Evolutionary conservation across 108 stramenopile genomes (phyloP).

Genomic region (Seminavis robusta): DNA sequence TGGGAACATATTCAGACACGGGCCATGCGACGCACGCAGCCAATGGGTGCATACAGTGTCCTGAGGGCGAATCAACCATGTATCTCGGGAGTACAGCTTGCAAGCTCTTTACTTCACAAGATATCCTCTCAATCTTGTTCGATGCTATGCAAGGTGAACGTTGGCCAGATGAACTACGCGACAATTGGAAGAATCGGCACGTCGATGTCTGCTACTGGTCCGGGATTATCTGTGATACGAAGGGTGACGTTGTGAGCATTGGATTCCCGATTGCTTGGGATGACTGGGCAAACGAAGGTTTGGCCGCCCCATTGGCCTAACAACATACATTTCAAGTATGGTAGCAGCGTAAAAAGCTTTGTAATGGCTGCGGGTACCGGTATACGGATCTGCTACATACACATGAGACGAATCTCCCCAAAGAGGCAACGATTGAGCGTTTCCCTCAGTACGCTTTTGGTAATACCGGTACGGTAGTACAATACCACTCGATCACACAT

Average conservation of each 20-base stretch:
- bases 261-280: too few species aligned
- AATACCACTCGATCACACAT: too few species aligned
- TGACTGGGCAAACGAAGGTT: too few species aligned
- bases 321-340: too few species aligned
- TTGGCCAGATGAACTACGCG: conserved; percentile 14
- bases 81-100: conserved; percentile 43
- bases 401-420: too few species aligned
- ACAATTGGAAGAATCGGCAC: conserved; percentile 33
- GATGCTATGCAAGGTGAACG: conserved; percentile 42
- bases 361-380: too few species aligned
- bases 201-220: conserved; percentile 41
- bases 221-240: conserved; percentile 39
- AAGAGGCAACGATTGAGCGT: too few species aligned
- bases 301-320: too few species aligned
- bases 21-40: conserved; percentile 41
- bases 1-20: conserved; percentile 46
- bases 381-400: too few species aligned
- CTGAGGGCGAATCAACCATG: conserved; percentile 37
- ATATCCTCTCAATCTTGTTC: conserved; percentile 52
- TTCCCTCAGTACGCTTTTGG: too few species aligned
- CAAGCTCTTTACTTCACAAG: conserved; percentile 23
- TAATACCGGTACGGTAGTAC: too few species aligned
- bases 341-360: too few species aligned
- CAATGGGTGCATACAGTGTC: conserved; percentile 43
- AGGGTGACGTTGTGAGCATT: conserved; percentile 32